phyloP scores from a whole-genome alignment of 108 stramenopile species.

The Cylindrotheca closterium region DNA sequence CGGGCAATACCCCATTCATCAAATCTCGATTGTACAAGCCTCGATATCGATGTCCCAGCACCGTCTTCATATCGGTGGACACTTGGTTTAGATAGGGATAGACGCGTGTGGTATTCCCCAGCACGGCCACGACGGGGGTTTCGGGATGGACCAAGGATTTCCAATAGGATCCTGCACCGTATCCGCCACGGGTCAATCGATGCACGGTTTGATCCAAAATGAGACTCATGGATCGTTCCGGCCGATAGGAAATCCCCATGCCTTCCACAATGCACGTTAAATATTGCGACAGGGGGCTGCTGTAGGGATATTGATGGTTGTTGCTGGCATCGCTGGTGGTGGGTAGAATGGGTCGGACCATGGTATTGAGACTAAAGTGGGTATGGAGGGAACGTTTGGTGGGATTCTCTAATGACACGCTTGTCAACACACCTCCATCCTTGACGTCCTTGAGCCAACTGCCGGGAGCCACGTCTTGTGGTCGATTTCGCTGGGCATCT shows the following conservation, averaged over 20 bases:
- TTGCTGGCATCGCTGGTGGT: not conserved
- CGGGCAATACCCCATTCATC: slow-evolving; percentile 65
- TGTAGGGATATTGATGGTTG: slow-evolving; percentile 1
- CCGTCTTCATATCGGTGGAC: slow-evolving; percentile 46
- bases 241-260: slow-evolving; percentile 67
- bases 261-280: slow-evolving; percentile 63
- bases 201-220: slow-evolving; percentile 53
- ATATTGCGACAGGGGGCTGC: slow-evolving; percentile 10
- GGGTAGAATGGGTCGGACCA: slow-evolving; percentile 46
- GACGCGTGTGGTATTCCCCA: slow-evolving; percentile 68
- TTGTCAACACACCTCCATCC: slow-evolving; percentile 47
- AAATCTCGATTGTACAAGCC: slow-evolving; percentile 68
- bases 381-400: slow-evolving; percentile 57
- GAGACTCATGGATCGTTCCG: slow-evolving; percentile 59
- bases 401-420: slow-evolving; percentile 30
- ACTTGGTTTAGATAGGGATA: slow-evolving; percentile 44
- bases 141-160: slow-evolving; percentile 14
- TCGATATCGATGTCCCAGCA: slow-evolving; percentile 41
- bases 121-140: slow-evolving; percentile 42
- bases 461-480: slow-evolving; percentile 50
- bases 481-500: slow-evolving; percentile 20
- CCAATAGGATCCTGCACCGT: slow-evolving; percentile 73
- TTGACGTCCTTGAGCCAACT: slow-evolving; percentile 50
- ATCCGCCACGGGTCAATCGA: slow-evolving; percentile 38
- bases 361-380: slow-evolving; percentile 71